Evolutionary conservation across 768 basidiomycete genomes (phyloP), one percentile per base, ranked within the genome.

Genomic region (Tephrocybe rancida): DNA sequence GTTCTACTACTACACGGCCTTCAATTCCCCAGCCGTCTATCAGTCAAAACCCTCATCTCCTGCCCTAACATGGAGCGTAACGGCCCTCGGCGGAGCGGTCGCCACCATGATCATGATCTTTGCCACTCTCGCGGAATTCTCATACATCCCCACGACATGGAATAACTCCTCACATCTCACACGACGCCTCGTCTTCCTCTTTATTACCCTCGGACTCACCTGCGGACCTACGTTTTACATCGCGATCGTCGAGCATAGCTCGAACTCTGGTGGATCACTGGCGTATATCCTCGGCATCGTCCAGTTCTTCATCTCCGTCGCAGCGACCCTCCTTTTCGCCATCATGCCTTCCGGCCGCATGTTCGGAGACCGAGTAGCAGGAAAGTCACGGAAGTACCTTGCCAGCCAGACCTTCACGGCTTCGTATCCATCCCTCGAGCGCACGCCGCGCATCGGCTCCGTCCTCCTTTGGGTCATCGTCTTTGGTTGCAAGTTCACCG

Each of bases 381-480:
- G 96, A 46, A 98, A 96, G 74, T 88, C 87, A 13, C 79, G 97
- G 59, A 99, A 99, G 67, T 98, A 99, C 69, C 89, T 99, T 41
- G 97, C 97, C 7, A 95, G 88, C 58, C 97, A 99, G 69, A 98
- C 97, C 0, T 98, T 99, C 74, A 98, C 97, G 0, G 97, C 96
- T 0, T 91, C 90, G 52, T 99, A 99, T 70, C 95, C 94, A 0
- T 59, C 75, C 3, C 75, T 98, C 27, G 74, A 76, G 37, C 67
- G 74, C 42, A 72, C 73, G 43, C 84, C 85, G 22, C 88, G 96
- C n/a, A 61, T 87, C 2, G 91, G 90, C 1, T 95, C 92, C 3
- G 71, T 93, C 50, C 62, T 80, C 14, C 81, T 99, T 25, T 98
- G 97, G 97, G 49, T 89, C 64, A 83, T 98, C 62, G 85, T 98